phyloP scores from a whole-genome alignment of 352 stramenopile species.

The Globisporangium heterothallicum region DNA sequence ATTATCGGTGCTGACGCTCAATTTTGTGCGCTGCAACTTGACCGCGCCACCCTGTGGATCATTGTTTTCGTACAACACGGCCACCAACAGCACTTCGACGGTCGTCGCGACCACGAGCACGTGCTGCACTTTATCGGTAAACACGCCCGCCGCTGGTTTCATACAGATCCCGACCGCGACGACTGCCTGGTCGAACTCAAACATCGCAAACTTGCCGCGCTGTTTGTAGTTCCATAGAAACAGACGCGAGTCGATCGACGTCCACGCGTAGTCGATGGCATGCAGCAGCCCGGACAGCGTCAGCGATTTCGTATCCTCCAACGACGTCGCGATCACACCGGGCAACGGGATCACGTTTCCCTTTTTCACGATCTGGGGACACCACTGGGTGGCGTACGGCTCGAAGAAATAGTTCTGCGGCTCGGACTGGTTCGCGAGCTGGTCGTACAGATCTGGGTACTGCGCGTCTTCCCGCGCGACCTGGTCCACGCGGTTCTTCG shows the following conservation, averaged over 20 bases:
- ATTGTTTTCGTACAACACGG: conserved; percentile 73
- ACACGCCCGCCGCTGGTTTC: conserved; percentile 85
- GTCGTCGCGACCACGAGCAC: conserved; percentile 93
- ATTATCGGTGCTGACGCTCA: conserved; percentile 91
- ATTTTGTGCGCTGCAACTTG: conserved; percentile 80
- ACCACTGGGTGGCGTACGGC: conserved; percentile 80
- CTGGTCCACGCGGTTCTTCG: conserved; percentile 75
- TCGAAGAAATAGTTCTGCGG: conserved; percentile 89
- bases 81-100: conserved; percentile 92
- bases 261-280: conserved; percentile 90
- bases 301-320: conserved; percentile 63
- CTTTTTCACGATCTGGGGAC: conserved; percentile 73
- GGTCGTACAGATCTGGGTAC: conserved; percentile 74
- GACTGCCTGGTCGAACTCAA: conserved; percentile 90
- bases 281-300: conserved; percentile 91
- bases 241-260: conserved; percentile 91
- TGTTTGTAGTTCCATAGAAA: conserved; percentile 94
- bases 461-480: conserved; percentile 62
- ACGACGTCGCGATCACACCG: conserved; percentile 53
- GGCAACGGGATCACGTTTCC: conserved; percentile 62
- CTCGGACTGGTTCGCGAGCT: conserved; percentile 75
- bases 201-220: conserved; percentile 76
- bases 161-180: conserved; percentile 88
- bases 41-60: conserved; percentile 23
- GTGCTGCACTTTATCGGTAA: conserved; percentile 91